Evolutionary conservation across 176 grass and related monocot species (phyloP).

Genomic region (Themeda triandra): DNA sequence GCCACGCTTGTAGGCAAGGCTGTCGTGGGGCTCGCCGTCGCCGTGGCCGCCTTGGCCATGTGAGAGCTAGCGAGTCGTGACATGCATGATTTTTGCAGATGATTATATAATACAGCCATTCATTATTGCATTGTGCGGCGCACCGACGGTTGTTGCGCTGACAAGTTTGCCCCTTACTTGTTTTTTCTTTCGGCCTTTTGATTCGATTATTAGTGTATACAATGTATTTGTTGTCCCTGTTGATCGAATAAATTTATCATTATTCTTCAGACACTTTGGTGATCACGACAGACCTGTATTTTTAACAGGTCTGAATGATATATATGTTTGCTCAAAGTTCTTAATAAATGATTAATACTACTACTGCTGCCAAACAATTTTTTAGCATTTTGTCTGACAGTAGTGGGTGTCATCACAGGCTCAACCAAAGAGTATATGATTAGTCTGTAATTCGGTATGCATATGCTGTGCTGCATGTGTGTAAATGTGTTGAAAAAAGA

Average conservation of each 20-base stretch:
- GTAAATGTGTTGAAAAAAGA: too few relatives aligned
- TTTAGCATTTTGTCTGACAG: too few relatives aligned
- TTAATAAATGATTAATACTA: too few relatives aligned
- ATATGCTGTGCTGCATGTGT: too few relatives aligned
- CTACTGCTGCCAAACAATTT: too few relatives aligned
- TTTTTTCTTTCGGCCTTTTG: background rate
- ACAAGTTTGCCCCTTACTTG: background rate
- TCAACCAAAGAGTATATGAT: too few relatives aligned
- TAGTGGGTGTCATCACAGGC: too few relatives aligned
- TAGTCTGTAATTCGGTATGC: too few relatives aligned
- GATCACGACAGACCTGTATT: background rate
- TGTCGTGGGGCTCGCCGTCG: conserved; percentile 30
- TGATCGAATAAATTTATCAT: background rate
- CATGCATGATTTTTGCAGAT: background rate
- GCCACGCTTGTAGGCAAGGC: conserved; percentile 12
- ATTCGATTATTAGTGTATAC: background rate
- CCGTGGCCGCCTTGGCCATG: conserved; percentile 29
- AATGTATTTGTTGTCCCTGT: background rate
- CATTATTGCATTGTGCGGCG: background rate
- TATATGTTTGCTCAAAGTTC: background rate
- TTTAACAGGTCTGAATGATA: background rate
- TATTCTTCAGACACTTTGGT: background rate
- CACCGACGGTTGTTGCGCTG: background rate
- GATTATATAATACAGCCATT: background rate
- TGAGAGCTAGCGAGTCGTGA: conserved; percentile 15